A percentile compares a stretch with the other conserved stretches of the same genome.
These are phyloP conservation scores for Nepenthes gracilis DNA, from an alignment of 148 eudicot genomes.

Conservation along the genomic window DNA sequence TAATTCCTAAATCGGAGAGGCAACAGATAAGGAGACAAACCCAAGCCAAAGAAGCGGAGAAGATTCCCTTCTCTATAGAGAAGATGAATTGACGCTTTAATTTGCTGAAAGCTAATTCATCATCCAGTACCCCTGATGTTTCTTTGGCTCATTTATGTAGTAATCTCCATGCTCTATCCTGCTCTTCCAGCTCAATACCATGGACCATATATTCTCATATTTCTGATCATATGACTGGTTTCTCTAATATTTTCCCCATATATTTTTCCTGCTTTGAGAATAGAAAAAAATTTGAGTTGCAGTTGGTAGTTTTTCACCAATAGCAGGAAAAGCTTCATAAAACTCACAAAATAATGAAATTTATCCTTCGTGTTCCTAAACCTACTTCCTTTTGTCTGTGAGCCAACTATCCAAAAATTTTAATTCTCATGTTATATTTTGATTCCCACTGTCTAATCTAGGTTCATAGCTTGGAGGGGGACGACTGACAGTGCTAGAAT, in stretches of 20 bases:
- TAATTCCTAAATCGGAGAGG: too few species aligned
- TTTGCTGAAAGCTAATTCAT: not conserved
- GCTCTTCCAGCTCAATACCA: not conserved
- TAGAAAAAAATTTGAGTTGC: not conserved
- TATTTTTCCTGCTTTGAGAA: conserved; percentile 1
- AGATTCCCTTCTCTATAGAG: too few species aligned
- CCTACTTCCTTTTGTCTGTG: not conserved
- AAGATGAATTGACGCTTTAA: not conserved
- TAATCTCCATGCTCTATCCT: not conserved
- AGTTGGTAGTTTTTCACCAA: conserved; percentile 1
- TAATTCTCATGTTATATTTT: conserved; percentile 1
- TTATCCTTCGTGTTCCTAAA: not conserved
- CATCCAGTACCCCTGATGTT: not conserved
- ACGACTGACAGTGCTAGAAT: conserved; percentile 8
- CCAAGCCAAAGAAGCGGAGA: too few species aligned
- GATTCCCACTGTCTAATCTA: conserved; percentile 1
- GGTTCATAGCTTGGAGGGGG: conserved; percentile 3
- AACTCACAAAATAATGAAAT: not conserved
- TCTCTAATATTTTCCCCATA: not conserved
- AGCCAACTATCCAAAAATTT: conserved; percentile 4
- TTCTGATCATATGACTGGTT: not conserved
- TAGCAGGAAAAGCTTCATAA: not conserved
- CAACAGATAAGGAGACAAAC: too few species aligned
- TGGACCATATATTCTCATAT: not conserved
- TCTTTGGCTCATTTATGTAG: not conserved